Percentiles rank a stretch among this genome's conserved stretches.
phyloP scores from a whole-genome alignment of 148 eudicot genomes.

The Cornus kousa region DNA sequence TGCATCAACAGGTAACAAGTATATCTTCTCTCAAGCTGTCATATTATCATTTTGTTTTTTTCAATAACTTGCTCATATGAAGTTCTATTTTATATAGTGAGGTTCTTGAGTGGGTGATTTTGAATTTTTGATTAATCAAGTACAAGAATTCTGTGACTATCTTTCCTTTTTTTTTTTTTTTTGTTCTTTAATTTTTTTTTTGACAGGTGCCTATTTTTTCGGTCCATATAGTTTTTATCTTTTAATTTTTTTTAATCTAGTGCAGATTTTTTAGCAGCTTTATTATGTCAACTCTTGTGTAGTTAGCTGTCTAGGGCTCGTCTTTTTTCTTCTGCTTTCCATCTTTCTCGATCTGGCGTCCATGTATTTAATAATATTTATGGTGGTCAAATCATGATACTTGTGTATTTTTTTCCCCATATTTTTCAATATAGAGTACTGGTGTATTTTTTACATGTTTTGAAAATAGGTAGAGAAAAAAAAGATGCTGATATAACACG shows the following conservation, averaged over 20 bases:
- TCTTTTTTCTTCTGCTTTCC: not conserved
- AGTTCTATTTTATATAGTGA: not conserved
- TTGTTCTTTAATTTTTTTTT: too few species aligned
- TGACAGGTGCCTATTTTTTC: not conserved
- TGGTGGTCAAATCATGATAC: too few species aligned
- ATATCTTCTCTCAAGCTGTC: slow-evolving; percentile 10
- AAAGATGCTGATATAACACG: too few species aligned
- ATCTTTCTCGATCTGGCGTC: not conserved
- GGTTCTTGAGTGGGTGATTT: not conserved
- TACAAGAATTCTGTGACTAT: not conserved
- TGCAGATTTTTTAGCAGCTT: not conserved
- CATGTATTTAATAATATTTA: not conserved
- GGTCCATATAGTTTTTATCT: not conserved
- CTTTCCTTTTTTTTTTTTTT: not conserved
- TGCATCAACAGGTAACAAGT: slow-evolving; percentile 54
- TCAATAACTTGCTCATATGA: not conserved
- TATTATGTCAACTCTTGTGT: not conserved
- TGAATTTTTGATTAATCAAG: not conserved
- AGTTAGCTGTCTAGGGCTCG: not conserved
- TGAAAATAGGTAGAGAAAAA: too few species aligned
- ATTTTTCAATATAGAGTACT: too few species aligned
- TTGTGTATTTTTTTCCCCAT: too few species aligned
- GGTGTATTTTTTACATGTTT: too few species aligned
- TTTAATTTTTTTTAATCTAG: not conserved
- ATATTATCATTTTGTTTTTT: not conserved